Base-by-base conservation (phyloP, 2,329 filamentous ascomycete genomes). In the Pleomassaria siparia region DNA sequence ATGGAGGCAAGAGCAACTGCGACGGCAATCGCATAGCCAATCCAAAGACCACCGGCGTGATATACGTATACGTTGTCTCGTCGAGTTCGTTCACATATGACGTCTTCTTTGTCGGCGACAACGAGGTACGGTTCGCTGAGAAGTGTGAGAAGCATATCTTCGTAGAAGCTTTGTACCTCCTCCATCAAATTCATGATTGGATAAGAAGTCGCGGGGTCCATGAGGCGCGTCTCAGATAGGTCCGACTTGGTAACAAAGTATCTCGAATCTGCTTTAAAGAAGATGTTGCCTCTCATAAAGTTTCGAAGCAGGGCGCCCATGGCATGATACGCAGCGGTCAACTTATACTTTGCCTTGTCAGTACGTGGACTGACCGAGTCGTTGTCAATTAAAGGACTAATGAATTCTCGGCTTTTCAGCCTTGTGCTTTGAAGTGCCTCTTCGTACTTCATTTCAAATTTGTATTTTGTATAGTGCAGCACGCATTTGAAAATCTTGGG, bases 91-190 rank as follows among this genome's bases (percentile, higher is more conserved):
- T 40, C 26, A 46, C 69, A 72, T 0, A 55, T 51, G 4, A 68
- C 58, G 11, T 50, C 39, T 15, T 55, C 28, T 2, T 43, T 56
- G 16, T 62, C 46, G 2, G 57, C 60, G 15, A 67, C 47, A 11
- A 66, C 54, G 4, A 72, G 56, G 1, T 60, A 59, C 0, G 63
- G 63, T 18, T 72, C 68, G 13, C 55, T 62, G 15, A 72, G 60
- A 2, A 72, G 55, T 0, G 64, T 64, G 49, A 72, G 53, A 2
- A 72, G 52, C 50, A 72, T 70, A 36, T 72, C 68, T 50, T 72
- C 68, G 44, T 67, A 71, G 0, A 70, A 42, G 11, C 44, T 35
- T 28, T 69, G 68, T 11, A 70, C 51, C 35, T 58, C 53, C 1
- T 49, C 54, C 51, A 60, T 64, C 3, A 71, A 47, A 22, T 69